A percentile compares a stretch with the other conserved stretches of the same genome.
Evolutionary conservation across 1,284 basidiomycete species (phyloP).

Genomic region (Phellopilus nigrolimitatus): DNA sequence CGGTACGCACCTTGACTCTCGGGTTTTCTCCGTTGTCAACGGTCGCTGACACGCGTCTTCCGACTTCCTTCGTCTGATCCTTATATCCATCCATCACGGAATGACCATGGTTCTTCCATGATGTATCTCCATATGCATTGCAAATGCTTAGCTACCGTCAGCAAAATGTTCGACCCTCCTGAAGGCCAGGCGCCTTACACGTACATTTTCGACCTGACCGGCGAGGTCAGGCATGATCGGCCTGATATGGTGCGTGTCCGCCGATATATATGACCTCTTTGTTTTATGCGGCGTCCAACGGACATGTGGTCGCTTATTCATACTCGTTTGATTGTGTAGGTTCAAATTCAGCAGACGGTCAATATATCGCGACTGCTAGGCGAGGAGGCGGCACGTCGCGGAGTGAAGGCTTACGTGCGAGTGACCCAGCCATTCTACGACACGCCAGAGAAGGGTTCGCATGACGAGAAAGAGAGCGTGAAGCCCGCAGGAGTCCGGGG

Average conservation of each 20-base stretch:
- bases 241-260: constrained; percentile 58
- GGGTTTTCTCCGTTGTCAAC: neutral
- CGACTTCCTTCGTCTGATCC: neutral
- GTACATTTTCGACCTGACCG: constrained; percentile 78
- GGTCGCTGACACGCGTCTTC: constrained; percentile 8
- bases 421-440: constrained; percentile 83
- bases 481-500: constrained; percentile 73
- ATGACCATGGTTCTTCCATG: no score
- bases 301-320: neutral
- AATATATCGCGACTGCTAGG: constrained; percentile 67
- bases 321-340: constrained; percentile 34
- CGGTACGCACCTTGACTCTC: constrained; percentile 38
- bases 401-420: constrained; percentile 74
- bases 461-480: constrained; percentile 71
- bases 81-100: constrained; percentile 1
- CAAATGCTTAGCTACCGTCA: constrained; percentile 49
- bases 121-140: constrained; percentile 13
- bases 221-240: constrained; percentile 75
- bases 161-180: constrained; percentile 63
- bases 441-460: constrained; percentile 59
- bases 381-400: constrained; percentile 58
- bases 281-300: constrained; percentile 1
- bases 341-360: constrained; percentile 77
- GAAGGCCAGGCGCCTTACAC: constrained; percentile 60
- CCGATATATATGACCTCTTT: neutral